phyloP scores from a whole-genome alignment of 345 rosid genomes.

The Brassica cretica region DNA sequence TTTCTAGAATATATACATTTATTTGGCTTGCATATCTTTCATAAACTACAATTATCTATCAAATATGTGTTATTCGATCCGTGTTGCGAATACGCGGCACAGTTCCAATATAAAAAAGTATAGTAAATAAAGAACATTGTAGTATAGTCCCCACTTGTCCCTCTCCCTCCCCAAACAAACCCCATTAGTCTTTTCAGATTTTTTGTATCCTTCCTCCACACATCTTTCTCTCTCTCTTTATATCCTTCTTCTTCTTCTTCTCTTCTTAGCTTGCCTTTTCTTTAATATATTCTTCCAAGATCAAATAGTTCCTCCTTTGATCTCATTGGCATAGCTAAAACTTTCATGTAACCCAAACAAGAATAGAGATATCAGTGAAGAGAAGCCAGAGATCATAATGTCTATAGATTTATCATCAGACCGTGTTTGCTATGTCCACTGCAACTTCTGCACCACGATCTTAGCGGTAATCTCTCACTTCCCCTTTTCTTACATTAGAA shows the following conservation, averaged over 20 bases:
- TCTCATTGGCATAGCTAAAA: slow-evolving; percentile 27
- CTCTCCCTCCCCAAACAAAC: slow-evolving; percentile 34
- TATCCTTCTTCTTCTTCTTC: slow-evolving; percentile 24
- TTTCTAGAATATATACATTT: neutral
- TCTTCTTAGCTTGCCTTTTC: slow-evolving; percentile 34
- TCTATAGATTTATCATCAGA: slow-evolving; percentile 74
- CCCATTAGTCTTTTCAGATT: slow-evolving; percentile 45
- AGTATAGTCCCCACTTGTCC: slow-evolving; percentile 42
- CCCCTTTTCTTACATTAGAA: neutral
- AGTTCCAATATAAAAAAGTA: neutral
- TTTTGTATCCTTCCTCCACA: slow-evolving; percentile 41
- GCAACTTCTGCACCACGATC: slow-evolving; percentile 98
- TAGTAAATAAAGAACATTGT: slow-evolving; percentile 28
- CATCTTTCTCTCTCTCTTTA: slow-evolving; percentile 32
- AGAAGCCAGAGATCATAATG: slow-evolving; percentile 41
- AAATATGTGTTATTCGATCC: neutral
- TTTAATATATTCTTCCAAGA: slow-evolving; percentile 35
- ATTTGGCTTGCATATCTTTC: neutral
- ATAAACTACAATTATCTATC: neutral
- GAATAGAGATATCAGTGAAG: slow-evolving; percentile 2
- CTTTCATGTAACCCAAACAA: slow-evolving; percentile 15
- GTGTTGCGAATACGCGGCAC: neutral
- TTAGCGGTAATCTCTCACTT: slow-evolving; percentile 66
- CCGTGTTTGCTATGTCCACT: slow-evolving; percentile 89
- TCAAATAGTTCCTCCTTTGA: slow-evolving; percentile 29